Conservation (phyloP, 1,284 basidiomycete genomes). For the Papiliotrema terrestris region DNA sequence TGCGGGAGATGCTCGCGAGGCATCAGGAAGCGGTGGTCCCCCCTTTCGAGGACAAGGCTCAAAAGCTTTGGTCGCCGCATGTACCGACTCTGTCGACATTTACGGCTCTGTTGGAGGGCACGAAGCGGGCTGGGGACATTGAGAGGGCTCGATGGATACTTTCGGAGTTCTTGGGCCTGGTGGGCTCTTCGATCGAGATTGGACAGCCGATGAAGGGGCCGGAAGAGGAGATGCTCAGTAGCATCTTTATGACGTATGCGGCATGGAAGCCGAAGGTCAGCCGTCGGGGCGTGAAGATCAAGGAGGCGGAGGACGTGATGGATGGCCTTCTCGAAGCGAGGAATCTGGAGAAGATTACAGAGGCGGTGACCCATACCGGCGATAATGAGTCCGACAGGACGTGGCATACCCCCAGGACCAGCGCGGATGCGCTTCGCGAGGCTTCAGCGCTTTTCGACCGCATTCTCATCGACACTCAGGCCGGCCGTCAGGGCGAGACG, state of each 20-base stretch:
- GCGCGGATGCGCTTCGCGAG: conserved; percentile 70
- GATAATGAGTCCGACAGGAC: neutral
- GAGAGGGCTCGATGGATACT: conserved; percentile 83
- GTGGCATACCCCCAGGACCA: conserved; percentile 57
- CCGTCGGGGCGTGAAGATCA: conserved; percentile 4
- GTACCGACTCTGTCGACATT: conserved; percentile 70
- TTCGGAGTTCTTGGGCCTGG: conserved; percentile 68
- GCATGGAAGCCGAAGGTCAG: conserved; percentile 58
- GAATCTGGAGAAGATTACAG: neutral
- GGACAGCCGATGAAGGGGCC: conserved; percentile 46
- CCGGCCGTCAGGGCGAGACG: neutral
- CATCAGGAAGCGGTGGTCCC: conserved; percentile 52
- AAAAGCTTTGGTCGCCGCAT: conserved; percentile 16
- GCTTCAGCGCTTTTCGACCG: conserved; percentile 65
- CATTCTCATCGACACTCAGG: conserved; percentile 57
- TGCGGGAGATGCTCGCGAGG: conserved; percentile 74
- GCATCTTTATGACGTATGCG: conserved; percentile 85
- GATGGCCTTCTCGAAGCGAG: neutral
- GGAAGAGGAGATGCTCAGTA: conserved; percentile 71
- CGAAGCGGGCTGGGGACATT: conserved; percentile 81
- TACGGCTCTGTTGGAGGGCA: conserved; percentile 78
- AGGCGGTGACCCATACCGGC: neutral
- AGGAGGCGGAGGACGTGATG: conserved; percentile 7
- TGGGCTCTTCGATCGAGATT: conserved; percentile 20
- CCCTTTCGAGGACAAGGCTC: conserved; percentile 23